A percentile compares a stretch with the other conserved stretches of the same genome.
Evolutionary conservation across 208 protist genomes (phyloP).

Genomic region (Phytomonas francai): DNA sequence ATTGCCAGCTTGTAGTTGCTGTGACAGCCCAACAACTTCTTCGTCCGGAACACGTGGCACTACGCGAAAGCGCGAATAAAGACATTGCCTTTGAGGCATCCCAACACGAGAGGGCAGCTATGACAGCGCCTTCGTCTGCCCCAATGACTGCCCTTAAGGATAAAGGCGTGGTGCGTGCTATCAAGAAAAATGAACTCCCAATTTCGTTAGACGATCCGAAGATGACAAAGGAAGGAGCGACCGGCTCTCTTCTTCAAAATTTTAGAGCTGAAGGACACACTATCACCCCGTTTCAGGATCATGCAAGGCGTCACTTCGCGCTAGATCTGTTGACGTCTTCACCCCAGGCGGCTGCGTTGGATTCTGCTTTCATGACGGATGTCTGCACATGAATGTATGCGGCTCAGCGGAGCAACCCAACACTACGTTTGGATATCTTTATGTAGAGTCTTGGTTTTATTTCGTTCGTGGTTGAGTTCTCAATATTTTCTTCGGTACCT

Average conservation of each 20-base stretch:
- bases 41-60: not conserved
- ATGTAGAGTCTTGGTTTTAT: not conserved
- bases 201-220: not conserved
- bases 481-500: not conserved
- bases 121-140: not conserved
- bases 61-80: not conserved
- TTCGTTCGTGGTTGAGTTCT: not conserved
- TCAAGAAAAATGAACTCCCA: not conserved
- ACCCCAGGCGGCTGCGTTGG: not conserved
- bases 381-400: not conserved
- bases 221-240: not conserved
- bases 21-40: not conserved
- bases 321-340: not conserved
- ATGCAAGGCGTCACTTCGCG: not conserved
- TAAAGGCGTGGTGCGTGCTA: not conserved
- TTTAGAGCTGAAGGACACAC: not conserved
- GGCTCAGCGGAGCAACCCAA: not conserved
- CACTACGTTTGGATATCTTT: not conserved
- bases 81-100: not conserved
- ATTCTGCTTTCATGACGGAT: not conserved
- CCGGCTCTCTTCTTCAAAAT: not conserved
- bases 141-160: not conserved
- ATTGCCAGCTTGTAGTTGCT: not conserved
- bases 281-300: not conserved
- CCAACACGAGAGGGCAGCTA: not conserved